phyloP scores from a whole-genome alignment of 176 grass and related monocot species.

The Leersia perrieri region DNA sequence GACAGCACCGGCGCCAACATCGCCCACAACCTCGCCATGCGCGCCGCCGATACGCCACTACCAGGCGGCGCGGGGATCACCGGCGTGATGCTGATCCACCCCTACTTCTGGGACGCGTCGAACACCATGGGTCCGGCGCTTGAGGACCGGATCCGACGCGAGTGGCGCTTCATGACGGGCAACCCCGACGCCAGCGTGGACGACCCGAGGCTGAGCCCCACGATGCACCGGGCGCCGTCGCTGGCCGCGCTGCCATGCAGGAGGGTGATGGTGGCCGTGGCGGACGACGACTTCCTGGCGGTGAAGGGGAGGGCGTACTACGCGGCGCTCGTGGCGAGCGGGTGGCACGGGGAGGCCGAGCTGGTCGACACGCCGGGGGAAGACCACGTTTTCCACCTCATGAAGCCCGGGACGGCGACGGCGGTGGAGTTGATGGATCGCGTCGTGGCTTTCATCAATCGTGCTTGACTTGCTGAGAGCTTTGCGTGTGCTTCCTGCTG shows the following conservation, averaged over 20 bases:
- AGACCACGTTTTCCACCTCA: conserved; percentile 42
- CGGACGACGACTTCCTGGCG: conserved; percentile 44
- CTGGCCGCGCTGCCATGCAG: conserved; percentile 24
- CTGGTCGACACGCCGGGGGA: conserved; percentile 34
- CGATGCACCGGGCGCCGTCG: not conserved
- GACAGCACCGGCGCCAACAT: conserved; percentile 69
- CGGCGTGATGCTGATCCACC: conserved; percentile 42
- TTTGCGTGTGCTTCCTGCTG: no score
- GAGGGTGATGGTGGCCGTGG: conserved; percentile 39
- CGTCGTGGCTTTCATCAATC: conserved; percentile 10
- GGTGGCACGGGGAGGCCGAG: conserved; percentile 49
- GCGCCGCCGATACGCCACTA: conserved; percentile 5
- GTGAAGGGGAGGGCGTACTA: conserved; percentile 40
- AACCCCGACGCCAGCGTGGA: conserved; percentile 2
- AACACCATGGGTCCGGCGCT: conserved; percentile 23
- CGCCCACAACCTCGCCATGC: conserved; percentile 53
- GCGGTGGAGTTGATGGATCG: conserved; percentile 24
- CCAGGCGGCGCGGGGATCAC: conserved; percentile 7
- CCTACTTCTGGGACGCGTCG: conserved; percentile 58
- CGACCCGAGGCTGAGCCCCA: conserved; percentile 32
- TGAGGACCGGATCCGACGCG: conserved; percentile 30
- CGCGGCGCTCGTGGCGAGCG: conserved; percentile 26
- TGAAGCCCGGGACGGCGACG: not conserved
- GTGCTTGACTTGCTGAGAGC: no score
- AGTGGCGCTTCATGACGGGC: conserved; percentile 46